Evolutionary conservation across 441 rosid species (phyloP).

Genomic region (Geranium incanum): DNA sequence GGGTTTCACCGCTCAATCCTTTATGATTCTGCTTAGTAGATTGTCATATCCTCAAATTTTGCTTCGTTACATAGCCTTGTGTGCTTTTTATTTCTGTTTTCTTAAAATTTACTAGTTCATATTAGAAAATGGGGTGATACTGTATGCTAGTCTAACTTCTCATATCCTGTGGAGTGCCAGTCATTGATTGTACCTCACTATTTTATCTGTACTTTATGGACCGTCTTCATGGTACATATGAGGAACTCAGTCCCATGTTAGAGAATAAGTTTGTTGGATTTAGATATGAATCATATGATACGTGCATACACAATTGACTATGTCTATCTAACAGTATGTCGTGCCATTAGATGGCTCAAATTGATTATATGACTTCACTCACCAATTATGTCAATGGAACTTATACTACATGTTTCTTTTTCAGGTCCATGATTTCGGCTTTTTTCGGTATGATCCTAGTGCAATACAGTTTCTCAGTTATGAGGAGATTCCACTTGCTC

Average conservation of each 20-base stretch:
- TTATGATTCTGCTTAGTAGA: neutral
- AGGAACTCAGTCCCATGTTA: neutral
- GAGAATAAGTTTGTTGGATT: neutral
- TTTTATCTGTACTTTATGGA: conserved; percentile 3
- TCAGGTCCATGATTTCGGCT: conserved; percentile 99
- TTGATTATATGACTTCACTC: conserved; percentile 12
- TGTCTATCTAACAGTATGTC: neutral
- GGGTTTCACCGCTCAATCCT: neutral
- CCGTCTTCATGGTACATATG: neutral
- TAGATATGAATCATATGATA: neutral
- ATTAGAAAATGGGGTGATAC: neutral
- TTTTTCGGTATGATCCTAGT: conserved; percentile 81
- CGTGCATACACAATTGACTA: neutral
- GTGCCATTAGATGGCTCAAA: conserved; percentile 3
- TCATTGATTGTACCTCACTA: conserved; percentile 4
- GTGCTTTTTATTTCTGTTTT: neutral
- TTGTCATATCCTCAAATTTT: neutral
- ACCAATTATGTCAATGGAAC: conserved; percentile 12
- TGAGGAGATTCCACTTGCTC: conserved; percentile 97
- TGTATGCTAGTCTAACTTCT: conserved; percentile 3
- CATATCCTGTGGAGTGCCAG: neutral
- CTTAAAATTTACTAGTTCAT: neutral
- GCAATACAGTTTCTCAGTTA: conserved; percentile 72
- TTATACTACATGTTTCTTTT: conserved; percentile 21
- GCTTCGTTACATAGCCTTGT: neutral